A percentile compares a stretch with the other conserved stretches of the same genome.
These are phyloP conservation scores for Trichocladium antarcticum DNA, from an alignment of 495 filamentous ascomycete genomes.

Conservation along the genomic window DNA sequence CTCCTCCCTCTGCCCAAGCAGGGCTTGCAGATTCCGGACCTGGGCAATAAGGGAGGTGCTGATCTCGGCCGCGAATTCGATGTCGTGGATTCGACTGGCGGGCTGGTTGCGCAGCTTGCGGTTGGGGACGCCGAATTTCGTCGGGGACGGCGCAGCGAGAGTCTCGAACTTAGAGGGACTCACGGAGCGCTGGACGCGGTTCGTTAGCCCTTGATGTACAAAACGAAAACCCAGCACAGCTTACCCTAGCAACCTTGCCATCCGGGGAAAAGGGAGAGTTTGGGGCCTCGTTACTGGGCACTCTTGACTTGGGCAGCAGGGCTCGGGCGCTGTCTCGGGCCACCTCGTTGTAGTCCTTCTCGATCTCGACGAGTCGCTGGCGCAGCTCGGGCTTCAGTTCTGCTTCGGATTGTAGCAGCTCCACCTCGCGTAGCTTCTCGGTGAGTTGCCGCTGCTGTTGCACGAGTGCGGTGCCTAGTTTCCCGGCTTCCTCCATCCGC, in stretches of 20 bases:
- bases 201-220: conserved; percentile 15
- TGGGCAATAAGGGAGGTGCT: conserved; percentile 82
- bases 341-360: conserved; percentile 91
- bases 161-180: conserved; percentile 73
- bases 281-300: conserved; percentile 52
- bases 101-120: conserved; percentile 87
- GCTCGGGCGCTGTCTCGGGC: conserved; percentile 80
- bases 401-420: conserved; percentile 63
- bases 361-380: conserved; percentile 72
- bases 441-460: conserved; percentile 71
- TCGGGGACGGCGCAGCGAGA: conserved; percentile 77
- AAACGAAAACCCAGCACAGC: not conserved
- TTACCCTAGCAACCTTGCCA: conserved; percentile 44
- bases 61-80: conserved; percentile 93
- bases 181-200: conserved; percentile 45
- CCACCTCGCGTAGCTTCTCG: conserved; percentile 73
- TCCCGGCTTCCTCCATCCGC: conserved; percentile 80
- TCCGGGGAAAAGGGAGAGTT: conserved; percentile 54
- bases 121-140: conserved; percentile 73
- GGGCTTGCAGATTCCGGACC: conserved; percentile 73
- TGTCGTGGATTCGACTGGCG: conserved; percentile 73
- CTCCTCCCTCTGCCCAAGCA: conserved; percentile 80
- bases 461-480: conserved; percentile 72
- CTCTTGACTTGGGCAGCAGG: conserved; percentile 74
- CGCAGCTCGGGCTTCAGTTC: conserved; percentile 77